A percentile compares a stretch with the other conserved stretches of the same genome.
These are phyloP conservation scores for Castanea sativa DNA, from an alignment of 306 rosid species.

Conservation along the genomic window DNA sequence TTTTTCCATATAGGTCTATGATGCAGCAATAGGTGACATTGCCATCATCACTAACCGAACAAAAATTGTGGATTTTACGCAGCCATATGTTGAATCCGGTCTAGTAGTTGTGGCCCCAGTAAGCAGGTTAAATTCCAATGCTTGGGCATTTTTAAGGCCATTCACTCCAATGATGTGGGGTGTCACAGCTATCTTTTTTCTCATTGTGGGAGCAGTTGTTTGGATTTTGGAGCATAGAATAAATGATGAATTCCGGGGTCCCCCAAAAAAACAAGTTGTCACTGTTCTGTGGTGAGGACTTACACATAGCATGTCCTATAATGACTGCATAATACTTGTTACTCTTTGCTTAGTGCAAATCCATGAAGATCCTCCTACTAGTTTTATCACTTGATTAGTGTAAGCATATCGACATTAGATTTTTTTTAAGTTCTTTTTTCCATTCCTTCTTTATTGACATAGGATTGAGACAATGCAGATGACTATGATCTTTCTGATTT, in stretches of 20 bases:
- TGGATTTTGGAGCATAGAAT: slow-evolving; percentile 95
- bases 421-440: neutral
- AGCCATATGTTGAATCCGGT: slow-evolving; percentile 91
- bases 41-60: slow-evolving; percentile 82
- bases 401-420: neutral
- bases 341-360: neutral
- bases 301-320: neutral
- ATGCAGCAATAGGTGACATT: slow-evolving; percentile 88
- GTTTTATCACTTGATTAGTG: neutral
- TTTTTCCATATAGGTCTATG: slow-evolving; percentile 57
- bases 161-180: slow-evolving; percentile 75
- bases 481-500: neutral
- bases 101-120: slow-evolving; percentile 84
- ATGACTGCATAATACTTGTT: neutral
- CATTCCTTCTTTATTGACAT: neutral
- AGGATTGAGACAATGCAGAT: neutral
- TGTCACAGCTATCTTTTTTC: slow-evolving; percentile 67
- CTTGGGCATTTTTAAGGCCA: slow-evolving; percentile 90
- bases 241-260: slow-evolving; percentile 91
- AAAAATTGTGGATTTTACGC: slow-evolving; percentile 86
- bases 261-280: slow-evolving; percentile 72
- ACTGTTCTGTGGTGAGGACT: slow-evolving; percentile 71
- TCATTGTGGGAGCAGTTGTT: slow-evolving; percentile 73
- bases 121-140: slow-evolving; percentile 44
- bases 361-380: neutral